phyloP scores from a whole-genome alignment of 2,329 filamentous ascomycete species.

The Spiromastix sp. region DNA sequence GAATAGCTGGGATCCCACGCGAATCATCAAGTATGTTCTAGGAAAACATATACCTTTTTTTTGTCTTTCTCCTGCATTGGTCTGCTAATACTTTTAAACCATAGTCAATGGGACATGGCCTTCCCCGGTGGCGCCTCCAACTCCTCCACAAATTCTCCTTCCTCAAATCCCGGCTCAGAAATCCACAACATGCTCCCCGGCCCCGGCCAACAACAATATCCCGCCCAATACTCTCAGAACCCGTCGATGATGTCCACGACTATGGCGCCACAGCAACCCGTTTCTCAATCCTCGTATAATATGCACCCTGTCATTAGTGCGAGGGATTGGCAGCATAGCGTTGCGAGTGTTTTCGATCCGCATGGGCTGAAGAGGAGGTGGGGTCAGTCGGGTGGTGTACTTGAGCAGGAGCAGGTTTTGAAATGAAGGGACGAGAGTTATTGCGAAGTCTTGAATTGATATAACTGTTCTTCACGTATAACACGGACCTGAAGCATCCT shows the following conservation, averaged over 20 bases:
- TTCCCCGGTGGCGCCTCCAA: constrained; percentile 61
- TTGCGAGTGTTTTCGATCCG: constrained; percentile 38
- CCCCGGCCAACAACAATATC: constrained; percentile 1
- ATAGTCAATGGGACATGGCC: constrained; percentile 87
- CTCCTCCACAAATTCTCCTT: constrained; percentile 30
- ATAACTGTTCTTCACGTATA: no score
- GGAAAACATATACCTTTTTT: background rate
- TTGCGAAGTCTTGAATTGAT: no score
- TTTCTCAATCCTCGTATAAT: constrained; percentile 24
- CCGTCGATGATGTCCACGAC: constrained; percentile 12
- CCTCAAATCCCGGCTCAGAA: constrained; percentile 19
- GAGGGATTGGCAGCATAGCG: constrained; percentile 38
- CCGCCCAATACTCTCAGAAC: constrained; percentile 5
- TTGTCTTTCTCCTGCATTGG: background rate
- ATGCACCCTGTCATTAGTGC: constrained; percentile 27
- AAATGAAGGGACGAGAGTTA: background rate
- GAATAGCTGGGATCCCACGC: constrained; percentile 71
- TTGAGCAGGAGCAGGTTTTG: background rate
- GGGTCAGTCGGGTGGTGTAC: constrained; percentile 19
- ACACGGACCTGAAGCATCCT: no score
- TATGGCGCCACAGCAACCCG: constrained; percentile 24
- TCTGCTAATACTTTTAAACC: background rate
- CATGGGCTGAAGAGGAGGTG: constrained; percentile 35
- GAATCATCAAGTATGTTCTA: constrained; percentile 74
- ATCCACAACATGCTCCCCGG: constrained; percentile 12